These are phyloP conservation scores for Xylaria curta DNA, from an alignment of 495 filamentous ascomycete species.

Conservation along the genomic window DNA sequence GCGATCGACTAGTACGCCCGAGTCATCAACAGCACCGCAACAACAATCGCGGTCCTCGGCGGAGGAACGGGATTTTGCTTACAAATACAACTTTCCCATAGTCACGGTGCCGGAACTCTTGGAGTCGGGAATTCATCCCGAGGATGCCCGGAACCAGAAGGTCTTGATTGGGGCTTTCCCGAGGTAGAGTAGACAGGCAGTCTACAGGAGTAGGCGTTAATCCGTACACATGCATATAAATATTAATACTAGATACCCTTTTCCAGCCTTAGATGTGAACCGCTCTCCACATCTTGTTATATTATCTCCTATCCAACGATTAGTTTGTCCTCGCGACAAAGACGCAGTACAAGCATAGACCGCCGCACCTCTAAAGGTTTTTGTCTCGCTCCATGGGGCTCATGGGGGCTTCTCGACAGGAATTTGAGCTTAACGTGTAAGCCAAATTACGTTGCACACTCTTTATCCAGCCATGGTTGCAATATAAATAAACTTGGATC, in stretches of 20 bases:
- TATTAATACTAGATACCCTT: conserved; percentile 18
- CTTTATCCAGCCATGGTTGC: not conserved
- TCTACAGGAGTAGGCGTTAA: not conserved
- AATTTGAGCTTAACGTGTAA: not conserved
- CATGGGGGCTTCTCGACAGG: not conserved
- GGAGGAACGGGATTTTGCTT: conserved; percentile 18
- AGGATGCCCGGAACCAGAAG: conserved; percentile 27
- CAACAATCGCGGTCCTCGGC: not conserved
- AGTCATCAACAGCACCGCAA: not conserved
- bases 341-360: not conserved
- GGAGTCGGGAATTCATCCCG: conserved; percentile 18
- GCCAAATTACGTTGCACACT: not conserved
- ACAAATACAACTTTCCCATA: conserved; percentile 28
- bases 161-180: conserved; percentile 22
- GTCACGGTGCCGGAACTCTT: conserved; percentile 19
- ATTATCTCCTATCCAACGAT: not conserved
- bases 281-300: not conserved
- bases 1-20: not conserved
- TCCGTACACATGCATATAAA: not conserved
- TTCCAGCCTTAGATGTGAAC: not conserved
- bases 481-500: not conserved
- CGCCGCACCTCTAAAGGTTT: not conserved
- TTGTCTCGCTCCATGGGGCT: not conserved
- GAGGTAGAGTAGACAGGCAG: not conserved
- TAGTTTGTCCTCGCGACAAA: not conserved